Conservation (phyloP, 768 basidiomycete genomes). For the Gymnopilus junonius region DNA sequence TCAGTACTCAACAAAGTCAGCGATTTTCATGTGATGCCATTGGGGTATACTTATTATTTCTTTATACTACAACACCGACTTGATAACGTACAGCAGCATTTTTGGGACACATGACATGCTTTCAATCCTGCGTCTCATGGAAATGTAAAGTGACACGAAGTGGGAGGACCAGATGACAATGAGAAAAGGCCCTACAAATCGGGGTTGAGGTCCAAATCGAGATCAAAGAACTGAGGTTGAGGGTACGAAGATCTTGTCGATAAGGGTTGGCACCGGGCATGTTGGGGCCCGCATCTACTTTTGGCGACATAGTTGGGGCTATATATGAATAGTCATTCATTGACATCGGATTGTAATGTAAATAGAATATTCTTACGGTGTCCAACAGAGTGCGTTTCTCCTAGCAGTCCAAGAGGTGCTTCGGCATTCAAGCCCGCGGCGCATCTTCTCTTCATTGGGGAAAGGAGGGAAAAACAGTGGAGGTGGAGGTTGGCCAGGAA, state of each 20-base stretch:
- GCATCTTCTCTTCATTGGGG: slow-evolving; percentile 92
- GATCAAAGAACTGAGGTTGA: slow-evolving; percentile 68
- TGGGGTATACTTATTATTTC: not conserved
- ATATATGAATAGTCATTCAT: slow-evolving; percentile 15
- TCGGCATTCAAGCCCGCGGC: slow-evolving; percentile 82
- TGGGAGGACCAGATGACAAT: not conserved
- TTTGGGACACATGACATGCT: not conserved
- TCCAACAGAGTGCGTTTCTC: slow-evolving; percentile 84
- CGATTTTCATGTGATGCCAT: not conserved
- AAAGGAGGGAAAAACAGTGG: slow-evolving; percentile 90
- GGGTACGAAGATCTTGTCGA: slow-evolving; percentile 69
- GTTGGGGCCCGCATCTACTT: slow-evolving; percentile 48
- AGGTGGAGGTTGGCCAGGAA: slow-evolving; percentile 74
- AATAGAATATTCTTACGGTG: slow-evolving; percentile 52
- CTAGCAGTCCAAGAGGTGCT: slow-evolving; percentile 75
- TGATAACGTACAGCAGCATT: not conserved
- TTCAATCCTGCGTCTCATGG: not conserved
- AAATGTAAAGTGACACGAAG: not conserved
- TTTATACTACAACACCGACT: not conserved
- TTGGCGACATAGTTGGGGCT: slow-evolving; percentile 72
- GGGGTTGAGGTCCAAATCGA: slow-evolving; percentile 86
- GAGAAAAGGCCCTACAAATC: slow-evolving; percentile 55
- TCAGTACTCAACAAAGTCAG: not conserved
- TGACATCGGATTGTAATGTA: slow-evolving; percentile 5
- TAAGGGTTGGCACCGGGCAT: slow-evolving; percentile 68